These are phyloP conservation scores for Cladosporium sphaerospermum DNA, from an alignment of 2,329 filamentous ascomycete genomes.

Conservation along the genomic window DNA sequence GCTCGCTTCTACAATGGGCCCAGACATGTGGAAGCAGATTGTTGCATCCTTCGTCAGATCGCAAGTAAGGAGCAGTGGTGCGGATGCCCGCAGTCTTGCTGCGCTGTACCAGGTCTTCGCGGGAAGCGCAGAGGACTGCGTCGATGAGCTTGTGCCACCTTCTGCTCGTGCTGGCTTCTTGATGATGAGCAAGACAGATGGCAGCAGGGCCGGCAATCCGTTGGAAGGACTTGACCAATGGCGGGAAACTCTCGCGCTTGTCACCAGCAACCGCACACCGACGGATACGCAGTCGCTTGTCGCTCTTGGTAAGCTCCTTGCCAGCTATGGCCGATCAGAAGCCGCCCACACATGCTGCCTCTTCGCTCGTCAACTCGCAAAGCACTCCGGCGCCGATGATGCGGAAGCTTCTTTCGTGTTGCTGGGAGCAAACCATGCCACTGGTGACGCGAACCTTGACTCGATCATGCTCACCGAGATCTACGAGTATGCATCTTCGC, in stretches of 20 bases:
- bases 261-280: slow-evolving; percentile 79
- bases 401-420: slow-evolving; percentile 71
- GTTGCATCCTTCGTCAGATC: slow-evolving; percentile 92
- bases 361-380: slow-evolving; percentile 64
- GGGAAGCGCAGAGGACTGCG: slow-evolving; percentile 87
- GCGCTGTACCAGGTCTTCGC: slow-evolving; percentile 91
- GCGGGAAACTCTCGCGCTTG: slow-evolving; percentile 80
- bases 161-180: slow-evolving; percentile 89
- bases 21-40: slow-evolving; percentile 78
- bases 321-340: slow-evolving; percentile 79
- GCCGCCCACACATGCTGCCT: slow-evolving; percentile 92
- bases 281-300: slow-evolving; percentile 73
- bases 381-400: slow-evolving; percentile 82
- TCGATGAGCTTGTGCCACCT: slow-evolving; percentile 89
- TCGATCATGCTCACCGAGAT: slow-evolving; percentile 91
- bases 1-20: slow-evolving; percentile 72
- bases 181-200: slow-evolving; percentile 71
- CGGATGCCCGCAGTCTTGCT: slow-evolving; percentile 76
- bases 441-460: slow-evolving; percentile 68
- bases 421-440: slow-evolving; percentile 78
- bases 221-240: slow-evolving; percentile 86
- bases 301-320: slow-evolving; percentile 73
- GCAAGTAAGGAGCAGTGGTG: slow-evolving; percentile 76
- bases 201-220: slow-evolving; percentile 60
- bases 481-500: slow-evolving; percentile 81